Base-by-base conservation (phyloP, 2,329 filamentous ascomycete genomes). In the Penicillium sp. region DNA sequence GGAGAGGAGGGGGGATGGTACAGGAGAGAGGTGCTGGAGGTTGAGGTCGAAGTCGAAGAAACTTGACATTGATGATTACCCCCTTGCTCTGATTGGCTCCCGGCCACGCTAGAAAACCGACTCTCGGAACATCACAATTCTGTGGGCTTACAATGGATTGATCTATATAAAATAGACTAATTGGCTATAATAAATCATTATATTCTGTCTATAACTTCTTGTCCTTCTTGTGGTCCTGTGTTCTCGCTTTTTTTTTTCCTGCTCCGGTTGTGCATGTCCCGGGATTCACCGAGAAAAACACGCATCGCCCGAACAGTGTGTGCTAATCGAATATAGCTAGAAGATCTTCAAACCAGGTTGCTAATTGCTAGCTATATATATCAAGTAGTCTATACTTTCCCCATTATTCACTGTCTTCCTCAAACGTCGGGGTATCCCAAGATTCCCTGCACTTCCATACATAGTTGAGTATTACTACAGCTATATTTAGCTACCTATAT, bases 11-110 rank as follows among this genome's bases (percentile, higher is more conserved):
- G 59, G 60, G 62, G 63, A 61, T 62, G 67, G 50, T 61, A 63
- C 63, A 67, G 64, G 68, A 68, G 65, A 63, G 69, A 68, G 67
- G 68, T 68, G 64, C 62, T 65, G 57, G 64, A 70, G 60, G 53
- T 51, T 63, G 68, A 72, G 67, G 70, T 72, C 63, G 66, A 71
- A 67, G 66, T 69, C 69, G 66, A 66, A 67, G 67, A 69, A 66
- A 66, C 66, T 67, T 74, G 62, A 66, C 69, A 69, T 72, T 69
- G 61, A 56, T 49, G 38, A 63, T 69, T 72, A 72, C 71, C 71
- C 68, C 65, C 64, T 69, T 64, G 49, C 56, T 53, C 60, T 74
- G 72, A 74, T 75, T 75, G 73, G 73, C 60, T 60, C 11, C 34
- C 50, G 61, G 53, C 61, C 51, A 39, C 57, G 63, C 66, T 73